These are phyloP conservation scores for Pyrenophora seminiperda DNA, from an alignment of 2,329 filamentous ascomycete genomes.

Conservation along the genomic window DNA sequence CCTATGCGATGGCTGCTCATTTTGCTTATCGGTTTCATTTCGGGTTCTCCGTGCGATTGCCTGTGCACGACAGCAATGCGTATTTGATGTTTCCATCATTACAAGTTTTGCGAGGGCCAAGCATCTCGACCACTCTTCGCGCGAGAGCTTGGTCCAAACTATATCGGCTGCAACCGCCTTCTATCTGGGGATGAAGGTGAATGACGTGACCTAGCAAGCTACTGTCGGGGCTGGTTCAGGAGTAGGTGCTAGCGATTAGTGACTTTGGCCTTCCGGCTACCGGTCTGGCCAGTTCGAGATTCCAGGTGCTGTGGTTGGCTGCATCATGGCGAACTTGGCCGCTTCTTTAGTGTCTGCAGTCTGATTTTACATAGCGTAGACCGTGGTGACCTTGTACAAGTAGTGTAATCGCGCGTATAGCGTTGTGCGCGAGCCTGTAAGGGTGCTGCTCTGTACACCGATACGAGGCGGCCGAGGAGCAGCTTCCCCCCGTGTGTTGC, in stretches of 20 bases:
- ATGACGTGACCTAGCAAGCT: slow-evolving; percentile 5
- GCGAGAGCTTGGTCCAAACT: neutral
- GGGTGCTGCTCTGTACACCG: neutral
- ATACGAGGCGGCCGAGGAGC: neutral
- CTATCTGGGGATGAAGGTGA: neutral
- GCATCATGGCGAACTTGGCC: neutral
- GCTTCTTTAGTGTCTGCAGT: neutral
- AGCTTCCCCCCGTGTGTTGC: neutral
- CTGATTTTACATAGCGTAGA: no score
- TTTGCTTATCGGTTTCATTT: no score
- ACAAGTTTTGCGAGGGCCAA: no score
- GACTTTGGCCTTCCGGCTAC: neutral
- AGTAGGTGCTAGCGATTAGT: neutral
- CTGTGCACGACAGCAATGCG: no score
- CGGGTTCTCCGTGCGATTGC: no score
- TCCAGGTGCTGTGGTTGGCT: neutral
- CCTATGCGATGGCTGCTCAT: no score
- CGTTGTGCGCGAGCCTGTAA: neutral
- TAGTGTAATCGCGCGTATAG: neutral
- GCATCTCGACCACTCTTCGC: neutral
- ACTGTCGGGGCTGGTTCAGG: neutral
- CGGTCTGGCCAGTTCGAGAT: neutral
- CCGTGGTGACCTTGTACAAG: no score
- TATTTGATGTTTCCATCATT: no score
- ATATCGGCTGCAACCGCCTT: slow-evolving; percentile 3